These are phyloP conservation scores for Lactarius quietus DNA, from an alignment of 768 basidiomycete species.

Conservation along the genomic window DNA sequence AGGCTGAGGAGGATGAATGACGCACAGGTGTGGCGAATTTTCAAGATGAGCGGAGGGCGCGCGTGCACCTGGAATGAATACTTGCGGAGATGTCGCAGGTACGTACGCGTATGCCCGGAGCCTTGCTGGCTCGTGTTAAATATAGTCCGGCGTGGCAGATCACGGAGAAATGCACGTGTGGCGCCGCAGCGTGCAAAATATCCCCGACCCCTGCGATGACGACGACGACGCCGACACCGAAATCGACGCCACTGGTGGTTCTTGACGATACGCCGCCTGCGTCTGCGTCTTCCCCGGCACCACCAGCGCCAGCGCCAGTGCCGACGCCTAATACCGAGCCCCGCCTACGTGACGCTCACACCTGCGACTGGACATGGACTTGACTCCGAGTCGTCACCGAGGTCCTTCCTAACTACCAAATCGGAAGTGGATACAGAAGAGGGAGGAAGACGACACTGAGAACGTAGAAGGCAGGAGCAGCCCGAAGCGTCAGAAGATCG, in stretches of 20 bases:
- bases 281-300: not conserved
- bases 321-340: not conserved
- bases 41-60: constrained; percentile 4
- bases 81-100: constrained; percentile 12
- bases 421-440: constrained; percentile 11
- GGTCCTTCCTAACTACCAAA: not conserved
- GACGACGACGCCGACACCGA: too few relatives aligned
- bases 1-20: too few relatives aligned
- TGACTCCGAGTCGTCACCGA: not conserved
- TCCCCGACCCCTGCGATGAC: not conserved
- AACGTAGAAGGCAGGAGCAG: too few relatives aligned
- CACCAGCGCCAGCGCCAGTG: not conserved
- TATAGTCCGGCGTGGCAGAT: not conserved
- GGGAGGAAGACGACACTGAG: constrained; percentile 7
- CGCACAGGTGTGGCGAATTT: not conserved
- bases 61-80: constrained; percentile 5
- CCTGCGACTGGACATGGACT: not conserved
- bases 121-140: too few relatives aligned
- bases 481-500: constrained; percentile 15
- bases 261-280: not conserved
- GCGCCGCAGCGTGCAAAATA: not conserved
- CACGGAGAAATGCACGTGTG: constrained; percentile 16
- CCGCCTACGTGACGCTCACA: not conserved
- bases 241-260: not conserved
- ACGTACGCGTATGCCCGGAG: not conserved